Evolutionary conservation across 129 eudicot genomes (phyloP), one percentile per base, ranked within the genome.

Genomic region (Lactuca saligna): DNA sequence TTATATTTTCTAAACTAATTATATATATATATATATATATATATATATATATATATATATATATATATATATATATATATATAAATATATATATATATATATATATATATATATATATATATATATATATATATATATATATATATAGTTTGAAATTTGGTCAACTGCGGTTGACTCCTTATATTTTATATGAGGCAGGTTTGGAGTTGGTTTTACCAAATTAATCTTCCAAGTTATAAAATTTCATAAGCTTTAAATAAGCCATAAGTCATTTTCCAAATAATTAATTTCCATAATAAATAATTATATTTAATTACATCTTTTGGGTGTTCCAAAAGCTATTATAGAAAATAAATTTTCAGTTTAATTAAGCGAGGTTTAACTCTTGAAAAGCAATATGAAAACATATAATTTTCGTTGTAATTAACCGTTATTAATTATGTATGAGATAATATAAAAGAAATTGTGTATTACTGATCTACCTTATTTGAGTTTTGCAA

Each of bases 161-260:
- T 62, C 77, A 72, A 61, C 69, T 8, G 14, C 13, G 6, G 77
- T 72, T 72, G 69, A 61, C 69, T 62, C 39, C 7, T 62, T 35
- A 50, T 49, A 61, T 16, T 60, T 32, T 48, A 61, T 25, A 61
- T 3, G 51, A 63, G 77, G 77, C 70, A 72, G 77, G 77, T 72
- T 72, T 62, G 57, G 62, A 62, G 77, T 72, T 72, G 77, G 77
- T 72, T 62, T 61, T 49, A 72, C 69, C 67, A 46, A 60, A 48
- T 71, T 60, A 60, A 49, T 60, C 17, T 71, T 50, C 7, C 41
- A 32, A 17, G 33, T 48, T 71, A 61, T 48, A 61, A 60, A 71
- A 57, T 71, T 71, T 59, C 59, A 60, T 11, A 61, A 61, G n/a
- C 66, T 61, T 35, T 17, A 41, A 61, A 61, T 17, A 61, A 50